These are phyloP conservation scores for Favolaschia claudopus DNA, from an alignment of 768 basidiomycete genomes.

Conservation along the genomic window DNA sequence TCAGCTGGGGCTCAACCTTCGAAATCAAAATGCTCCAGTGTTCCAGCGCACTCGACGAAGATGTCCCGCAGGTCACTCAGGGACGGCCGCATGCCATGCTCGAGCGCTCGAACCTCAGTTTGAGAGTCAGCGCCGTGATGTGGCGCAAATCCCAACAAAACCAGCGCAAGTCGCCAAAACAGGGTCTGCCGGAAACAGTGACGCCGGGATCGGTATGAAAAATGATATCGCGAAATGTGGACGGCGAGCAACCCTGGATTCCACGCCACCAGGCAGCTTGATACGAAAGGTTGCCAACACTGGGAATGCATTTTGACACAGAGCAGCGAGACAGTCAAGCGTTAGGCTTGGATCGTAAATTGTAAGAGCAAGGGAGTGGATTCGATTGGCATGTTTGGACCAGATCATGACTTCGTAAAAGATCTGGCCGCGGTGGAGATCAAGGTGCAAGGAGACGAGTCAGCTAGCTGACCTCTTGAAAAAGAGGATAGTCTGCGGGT, in stretches of 20 bases:
- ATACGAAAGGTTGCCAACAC: too few relatives aligned
- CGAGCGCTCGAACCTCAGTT: neutral
- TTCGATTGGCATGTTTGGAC: too few relatives aligned
- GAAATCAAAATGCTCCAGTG: conserved; percentile 5
- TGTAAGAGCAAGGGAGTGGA: too few relatives aligned
- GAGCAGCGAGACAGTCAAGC: too few relatives aligned
- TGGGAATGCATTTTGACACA: too few relatives aligned
- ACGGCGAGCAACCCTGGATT: neutral
- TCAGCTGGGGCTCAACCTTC: conserved; percentile 7
- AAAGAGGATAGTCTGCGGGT: too few relatives aligned
- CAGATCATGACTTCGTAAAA: too few relatives aligned
- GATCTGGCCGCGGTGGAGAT: too few relatives aligned
- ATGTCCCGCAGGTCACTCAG: neutral
- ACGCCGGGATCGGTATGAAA: neutral
- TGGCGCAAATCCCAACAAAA: neutral
- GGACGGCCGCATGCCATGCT: neutral
- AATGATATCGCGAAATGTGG: neutral
- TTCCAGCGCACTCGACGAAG: neutral
- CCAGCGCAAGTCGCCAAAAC: neutral
- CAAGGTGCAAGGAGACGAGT: too few relatives aligned
- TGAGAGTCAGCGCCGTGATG: neutral
- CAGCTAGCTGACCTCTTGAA: too few relatives aligned
- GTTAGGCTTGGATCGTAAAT: too few relatives aligned
- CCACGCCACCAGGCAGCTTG: too few relatives aligned
- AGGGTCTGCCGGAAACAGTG: neutral